Evolutionary conservation across 192 early-diverging fungal genomes (phyloP).

Genomic region (Mortierella antarctica): DNA sequence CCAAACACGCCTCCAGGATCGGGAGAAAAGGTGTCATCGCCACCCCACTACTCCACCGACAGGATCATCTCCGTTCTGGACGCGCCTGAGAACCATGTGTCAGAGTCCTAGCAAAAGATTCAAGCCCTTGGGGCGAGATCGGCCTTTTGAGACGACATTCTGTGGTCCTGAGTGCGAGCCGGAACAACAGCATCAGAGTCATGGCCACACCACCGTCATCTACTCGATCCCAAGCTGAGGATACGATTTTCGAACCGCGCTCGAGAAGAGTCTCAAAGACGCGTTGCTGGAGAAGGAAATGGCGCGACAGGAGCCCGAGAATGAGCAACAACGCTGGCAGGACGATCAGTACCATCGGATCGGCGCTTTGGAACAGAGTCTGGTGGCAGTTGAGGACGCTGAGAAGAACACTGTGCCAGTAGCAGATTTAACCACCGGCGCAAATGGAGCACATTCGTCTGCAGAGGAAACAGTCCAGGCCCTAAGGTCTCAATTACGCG

Average conservation of each 20-base stretch:
- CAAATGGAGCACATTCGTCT: background rate
- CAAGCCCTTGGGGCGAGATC: slow-evolving; percentile 34
- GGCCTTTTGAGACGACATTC: slow-evolving; percentile 32
- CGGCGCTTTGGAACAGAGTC: slow-evolving; percentile 39
- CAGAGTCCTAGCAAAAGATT: slow-evolving; percentile 39
- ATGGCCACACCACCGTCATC: slow-evolving; percentile 4
- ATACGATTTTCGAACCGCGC: slow-evolving; percentile 34
- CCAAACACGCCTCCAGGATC: background rate
- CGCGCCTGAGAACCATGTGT: slow-evolving; percentile 35
- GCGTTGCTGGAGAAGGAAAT: slow-evolving; percentile 50
- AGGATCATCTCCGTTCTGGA: slow-evolving; percentile 34
- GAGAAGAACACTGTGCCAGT: slow-evolving; percentile 6
- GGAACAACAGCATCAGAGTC: slow-evolving; percentile 39
- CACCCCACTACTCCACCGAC: slow-evolving; percentile 18
- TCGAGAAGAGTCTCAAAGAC: slow-evolving; percentile 52
- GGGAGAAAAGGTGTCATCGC: too few relatives aligned
- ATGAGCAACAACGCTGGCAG: slow-evolving; percentile 45
- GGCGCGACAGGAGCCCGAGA: slow-evolving; percentile 40
- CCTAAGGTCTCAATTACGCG: slow-evolving; percentile 30
- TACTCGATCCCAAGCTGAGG: slow-evolving; percentile 9
- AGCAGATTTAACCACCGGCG: background rate
- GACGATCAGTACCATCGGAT: slow-evolving; percentile 42
- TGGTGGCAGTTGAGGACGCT: slow-evolving; percentile 38
- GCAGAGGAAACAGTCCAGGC: slow-evolving; percentile 4
- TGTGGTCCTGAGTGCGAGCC: slow-evolving; percentile 30